Percentiles rank a stretch among this genome's conserved stretches.
These are phyloP conservation scores for Mucor plumbeus DNA, from an alignment of 371 early-diverging fungal genomes.

Conservation along the genomic window DNA sequence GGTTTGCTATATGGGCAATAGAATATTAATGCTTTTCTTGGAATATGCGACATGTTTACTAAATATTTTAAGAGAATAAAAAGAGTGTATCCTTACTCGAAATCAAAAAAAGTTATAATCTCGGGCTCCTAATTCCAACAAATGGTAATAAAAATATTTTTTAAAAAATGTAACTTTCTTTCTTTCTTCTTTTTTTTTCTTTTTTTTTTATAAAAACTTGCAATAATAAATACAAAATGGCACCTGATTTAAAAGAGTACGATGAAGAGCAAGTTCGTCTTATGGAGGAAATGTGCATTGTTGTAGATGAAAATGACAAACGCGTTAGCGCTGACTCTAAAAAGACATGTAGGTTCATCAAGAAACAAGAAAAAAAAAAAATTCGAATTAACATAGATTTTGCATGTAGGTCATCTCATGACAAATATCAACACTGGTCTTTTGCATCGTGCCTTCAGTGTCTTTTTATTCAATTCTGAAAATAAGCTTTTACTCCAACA, in stretches of 20 bases:
- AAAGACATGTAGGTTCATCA: constrained; percentile 80
- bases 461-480: constrained; percentile 88
- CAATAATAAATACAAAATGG: constrained; percentile 35
- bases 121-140: constrained; percentile 6
- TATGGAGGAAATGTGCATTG: constrained; percentile 97
- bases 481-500: constrained; percentile 91
- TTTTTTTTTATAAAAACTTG: constrained; percentile 4
- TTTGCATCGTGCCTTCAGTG: constrained; percentile 96
- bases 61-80: constrained; percentile 41
- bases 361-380: background rate
- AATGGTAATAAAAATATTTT: constrained; percentile 2
- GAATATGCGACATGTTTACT: constrained; percentile 30
- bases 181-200: constrained; percentile 5
- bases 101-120: no score
- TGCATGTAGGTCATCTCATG: constrained; percentile 84
- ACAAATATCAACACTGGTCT: constrained; percentile 84
- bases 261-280: constrained; percentile 91
- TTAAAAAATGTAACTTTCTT: background rate
- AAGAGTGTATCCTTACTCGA: constrained; percentile 17
- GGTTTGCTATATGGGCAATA: constrained; percentile 17
- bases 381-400: background rate
- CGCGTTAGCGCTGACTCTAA: constrained; percentile 87
- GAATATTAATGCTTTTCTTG: constrained; percentile 21
- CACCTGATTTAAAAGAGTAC: constrained; percentile 69
- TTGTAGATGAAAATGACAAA: constrained; percentile 87